phyloP scores from a whole-genome alignment of 768 basidiomycete genomes.

The Piloderma croceum region DNA sequence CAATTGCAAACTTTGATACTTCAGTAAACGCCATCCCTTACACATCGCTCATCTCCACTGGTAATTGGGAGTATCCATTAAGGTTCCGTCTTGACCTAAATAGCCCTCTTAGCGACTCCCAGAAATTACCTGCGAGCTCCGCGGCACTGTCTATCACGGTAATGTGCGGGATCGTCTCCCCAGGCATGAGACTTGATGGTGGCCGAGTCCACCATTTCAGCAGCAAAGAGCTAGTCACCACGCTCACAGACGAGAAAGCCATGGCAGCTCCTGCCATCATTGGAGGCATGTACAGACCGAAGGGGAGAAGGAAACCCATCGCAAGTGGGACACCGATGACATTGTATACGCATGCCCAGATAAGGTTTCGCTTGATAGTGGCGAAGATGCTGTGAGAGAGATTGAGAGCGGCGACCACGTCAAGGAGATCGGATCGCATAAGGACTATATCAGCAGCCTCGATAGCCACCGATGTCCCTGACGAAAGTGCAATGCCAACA shows the following conservation, averaged over 20 bases:
- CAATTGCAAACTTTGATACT: no score
- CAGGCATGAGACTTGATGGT: conserved; percentile 63
- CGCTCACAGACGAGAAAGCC: conserved; percentile 96
- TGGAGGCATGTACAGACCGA: conserved; percentile 90
- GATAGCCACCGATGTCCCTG: conserved; percentile 94
- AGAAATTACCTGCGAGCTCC: conserved; percentile 41
- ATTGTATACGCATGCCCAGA: conserved; percentile 97
- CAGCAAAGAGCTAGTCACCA: conserved; percentile 84
- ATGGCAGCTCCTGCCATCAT: conserved; percentile 99
- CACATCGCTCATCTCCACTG: conserved; percentile 57
- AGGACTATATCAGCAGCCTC: conserved; percentile 98
- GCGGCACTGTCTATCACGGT: conserved; percentile 37
- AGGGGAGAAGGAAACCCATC: conserved; percentile 93
- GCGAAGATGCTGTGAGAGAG: conserved; percentile 84
- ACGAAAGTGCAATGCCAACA: conserved; percentile 93
- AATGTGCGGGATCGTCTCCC: conserved; percentile 33
- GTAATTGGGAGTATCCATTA: conserved; percentile 63
- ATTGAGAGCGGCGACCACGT: conserved; percentile 94
- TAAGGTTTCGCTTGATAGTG: conserved; percentile 86
- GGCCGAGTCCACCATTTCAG: conserved; percentile 83
- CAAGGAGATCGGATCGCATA: conserved; percentile 93
- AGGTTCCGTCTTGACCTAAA: conserved; percentile 36
- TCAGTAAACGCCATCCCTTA: no score
- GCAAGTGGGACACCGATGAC: conserved; percentile 91
- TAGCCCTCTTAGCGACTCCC: conserved; percentile 37